Conservation (phyloP, 2,329 filamentous ascomycete genomes). For the Blastomyces silverae region DNA sequence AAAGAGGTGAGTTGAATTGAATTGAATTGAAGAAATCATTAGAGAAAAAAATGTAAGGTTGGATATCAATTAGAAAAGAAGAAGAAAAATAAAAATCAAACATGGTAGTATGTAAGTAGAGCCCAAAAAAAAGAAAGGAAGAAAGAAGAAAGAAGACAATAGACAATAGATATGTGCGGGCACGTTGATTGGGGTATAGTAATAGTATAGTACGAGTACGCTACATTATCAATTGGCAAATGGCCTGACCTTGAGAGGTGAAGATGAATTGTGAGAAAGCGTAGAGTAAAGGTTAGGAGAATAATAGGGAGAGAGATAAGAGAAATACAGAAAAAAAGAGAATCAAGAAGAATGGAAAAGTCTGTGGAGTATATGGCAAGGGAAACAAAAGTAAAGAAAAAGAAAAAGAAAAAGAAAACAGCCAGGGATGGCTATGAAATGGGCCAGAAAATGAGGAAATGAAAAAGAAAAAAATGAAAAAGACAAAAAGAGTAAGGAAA, state of each 20-base stretch:
- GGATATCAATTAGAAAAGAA: not conserved
- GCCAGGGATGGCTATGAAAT: too few species aligned
- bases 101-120: not conserved
- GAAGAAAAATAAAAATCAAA: not conserved
- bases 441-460: too few species aligned
- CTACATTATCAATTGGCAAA: too few species aligned
- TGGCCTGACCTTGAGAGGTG: too few species aligned
- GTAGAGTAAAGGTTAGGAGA: too few species aligned
- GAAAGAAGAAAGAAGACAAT: too few species aligned
- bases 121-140: not conserved
- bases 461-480: too few species aligned
- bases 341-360: not conserved
- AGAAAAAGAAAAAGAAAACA: not conserved
- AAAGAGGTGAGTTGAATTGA: too few species aligned
- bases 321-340: constrained; percentile 2
- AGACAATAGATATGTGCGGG: not conserved
- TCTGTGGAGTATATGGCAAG: not conserved
- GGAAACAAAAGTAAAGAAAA: not conserved
- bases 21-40: too few species aligned
- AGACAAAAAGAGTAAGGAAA: not conserved
- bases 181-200: not conserved
- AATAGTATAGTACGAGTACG: too few species aligned
- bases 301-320: not conserved
- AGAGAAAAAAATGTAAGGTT: not conserved
- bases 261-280: too few species aligned